A percentile compares a stretch with the other conserved stretches of the same genome.
Evolutionary conservation across 257 asterid genomes (phyloP).

Genomic region (Nicotiana paniculata): DNA sequence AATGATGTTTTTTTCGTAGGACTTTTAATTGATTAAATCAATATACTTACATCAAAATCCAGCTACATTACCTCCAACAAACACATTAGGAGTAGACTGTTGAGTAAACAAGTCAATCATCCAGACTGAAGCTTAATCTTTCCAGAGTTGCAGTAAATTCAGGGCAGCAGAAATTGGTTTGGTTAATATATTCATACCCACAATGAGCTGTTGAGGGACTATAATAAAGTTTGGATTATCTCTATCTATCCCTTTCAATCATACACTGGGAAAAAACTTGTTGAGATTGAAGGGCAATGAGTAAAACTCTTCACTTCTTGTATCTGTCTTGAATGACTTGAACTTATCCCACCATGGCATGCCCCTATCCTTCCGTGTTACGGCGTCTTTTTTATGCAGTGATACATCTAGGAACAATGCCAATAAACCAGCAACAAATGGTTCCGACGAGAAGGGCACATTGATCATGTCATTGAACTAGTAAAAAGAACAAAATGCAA

Average conservation of each 20-base stretch:
- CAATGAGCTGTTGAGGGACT: neutral
- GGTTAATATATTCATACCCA: neutral
- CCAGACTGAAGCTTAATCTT: neutral
- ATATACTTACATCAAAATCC: neutral
- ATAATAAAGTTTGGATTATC: neutral
- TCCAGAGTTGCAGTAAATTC: neutral
- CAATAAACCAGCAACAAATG: constrained; percentile 69
- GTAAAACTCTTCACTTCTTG: constrained; percentile 86
- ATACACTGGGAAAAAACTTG: constrained; percentile 89
- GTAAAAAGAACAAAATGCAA: neutral
- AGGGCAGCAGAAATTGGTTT: neutral
- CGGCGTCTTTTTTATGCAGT: constrained; percentile 52
- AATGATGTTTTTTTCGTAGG: neutral
- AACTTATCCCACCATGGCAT: constrained; percentile 94
- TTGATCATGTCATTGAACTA: constrained; percentile 95
- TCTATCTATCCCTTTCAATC: constrained; percentile 8
- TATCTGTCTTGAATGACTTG: constrained; percentile 62
- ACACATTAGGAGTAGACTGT: neutral
- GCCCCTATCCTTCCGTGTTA: constrained; percentile 75
- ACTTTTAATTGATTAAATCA: neutral
- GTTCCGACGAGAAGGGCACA: constrained; percentile 71
- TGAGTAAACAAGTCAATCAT: neutral
- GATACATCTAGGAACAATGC: constrained; percentile 63
- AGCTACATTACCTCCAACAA: neutral
- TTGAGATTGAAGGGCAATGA: constrained; percentile 81